Evolutionary conservation across 495 filamentous ascomycete genomes (phyloP).

Genomic region (Aspergillus homomorphus): DNA sequence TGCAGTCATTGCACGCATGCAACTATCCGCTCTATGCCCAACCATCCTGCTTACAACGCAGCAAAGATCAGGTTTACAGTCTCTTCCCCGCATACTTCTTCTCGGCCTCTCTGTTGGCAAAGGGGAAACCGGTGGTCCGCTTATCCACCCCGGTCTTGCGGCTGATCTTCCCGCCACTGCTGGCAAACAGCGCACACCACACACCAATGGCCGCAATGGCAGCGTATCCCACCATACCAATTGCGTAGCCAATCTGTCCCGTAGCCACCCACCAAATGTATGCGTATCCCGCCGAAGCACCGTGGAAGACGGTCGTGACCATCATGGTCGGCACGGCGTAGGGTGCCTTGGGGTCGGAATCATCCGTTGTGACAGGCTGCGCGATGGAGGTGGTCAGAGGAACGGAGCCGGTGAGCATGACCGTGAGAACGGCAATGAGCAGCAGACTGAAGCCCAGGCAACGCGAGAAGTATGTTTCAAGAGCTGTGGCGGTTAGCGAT

Average conservation of each 20-base stretch:
- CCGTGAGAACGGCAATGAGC: slow-evolving; percentile 58
- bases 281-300: slow-evolving; percentile 58
- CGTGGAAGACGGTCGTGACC: slow-evolving; percentile 65
- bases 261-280: slow-evolving; percentile 61
- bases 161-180: slow-evolving; percentile 58
- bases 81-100: slow-evolving; percentile 54
- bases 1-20: neutral
- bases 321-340: slow-evolving; percentile 67
- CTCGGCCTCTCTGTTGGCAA: slow-evolving; percentile 49
- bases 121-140: slow-evolving; percentile 78
- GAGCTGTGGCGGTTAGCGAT: slow-evolving; percentile 31
- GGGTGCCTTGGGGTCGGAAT: slow-evolving; percentile 57
- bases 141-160: slow-evolving; percentile 74
- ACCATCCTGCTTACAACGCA: neutral
- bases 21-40: neutral
- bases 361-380: slow-evolving; percentile 42
- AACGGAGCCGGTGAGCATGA: slow-evolving; percentile 73
- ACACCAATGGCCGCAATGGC: slow-evolving; percentile 58
- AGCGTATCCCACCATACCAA: slow-evolving; percentile 52
- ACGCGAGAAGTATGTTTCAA: slow-evolving; percentile 75
- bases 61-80: slow-evolving; percentile 2
- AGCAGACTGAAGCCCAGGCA: slow-evolving; percentile 65
- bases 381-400: slow-evolving; percentile 56
- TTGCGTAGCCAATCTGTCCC: slow-evolving; percentile 50
- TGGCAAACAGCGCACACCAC: slow-evolving; percentile 76